A percentile compares a stretch with the other conserved stretches of the same genome.
These are phyloP conservation scores for Polychaeton citri DNA, from an alignment of 2,329 filamentous ascomycete species.

Conservation along the genomic window DNA sequence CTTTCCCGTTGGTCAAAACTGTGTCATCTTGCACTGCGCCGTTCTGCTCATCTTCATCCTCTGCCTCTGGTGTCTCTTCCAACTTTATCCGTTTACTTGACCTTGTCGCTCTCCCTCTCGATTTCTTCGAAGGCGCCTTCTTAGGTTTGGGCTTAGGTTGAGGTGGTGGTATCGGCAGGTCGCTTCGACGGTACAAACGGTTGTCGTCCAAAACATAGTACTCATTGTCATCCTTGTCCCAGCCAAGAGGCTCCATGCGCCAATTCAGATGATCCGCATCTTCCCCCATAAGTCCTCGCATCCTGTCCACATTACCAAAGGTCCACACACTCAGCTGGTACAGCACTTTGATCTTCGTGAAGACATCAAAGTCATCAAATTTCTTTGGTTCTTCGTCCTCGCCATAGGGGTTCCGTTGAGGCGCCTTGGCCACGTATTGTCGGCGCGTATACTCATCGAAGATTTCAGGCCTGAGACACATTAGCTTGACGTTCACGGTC, in stretches of 20 bases:
- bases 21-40: constrained; percentile 27
- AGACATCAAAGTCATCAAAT: constrained; percentile 71
- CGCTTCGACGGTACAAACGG: constrained; percentile 76
- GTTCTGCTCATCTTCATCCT: constrained; percentile 28
- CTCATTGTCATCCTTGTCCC: constrained; percentile 72
- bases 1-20: constrained; percentile 13
- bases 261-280: constrained; percentile 42
- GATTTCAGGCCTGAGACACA: constrained; percentile 59
- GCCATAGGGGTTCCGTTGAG: constrained; percentile 73
- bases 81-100: constrained; percentile 60
- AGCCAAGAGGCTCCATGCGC: constrained; percentile 70
- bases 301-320: constrained; percentile 72
- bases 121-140: constrained; percentile 45
- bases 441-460: constrained; percentile 89
- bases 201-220: constrained; percentile 94
- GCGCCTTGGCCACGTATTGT: constrained; percentile 73
- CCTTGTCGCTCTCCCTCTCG: constrained; percentile 45
- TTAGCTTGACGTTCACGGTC: too few species aligned
- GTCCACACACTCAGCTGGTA: constrained; percentile 86
- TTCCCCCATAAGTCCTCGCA: constrained; percentile 76
- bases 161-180: constrained; percentile 49
- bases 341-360: constrained; percentile 68
- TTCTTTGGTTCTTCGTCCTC: constrained; percentile 55
- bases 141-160: constrained; percentile 41
- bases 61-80: constrained; percentile 32